These are phyloP conservation scores for Coemansia sp. DNA, from an alignment of 192 early-diverging fungal genomes.

Conservation along the genomic window DNA sequence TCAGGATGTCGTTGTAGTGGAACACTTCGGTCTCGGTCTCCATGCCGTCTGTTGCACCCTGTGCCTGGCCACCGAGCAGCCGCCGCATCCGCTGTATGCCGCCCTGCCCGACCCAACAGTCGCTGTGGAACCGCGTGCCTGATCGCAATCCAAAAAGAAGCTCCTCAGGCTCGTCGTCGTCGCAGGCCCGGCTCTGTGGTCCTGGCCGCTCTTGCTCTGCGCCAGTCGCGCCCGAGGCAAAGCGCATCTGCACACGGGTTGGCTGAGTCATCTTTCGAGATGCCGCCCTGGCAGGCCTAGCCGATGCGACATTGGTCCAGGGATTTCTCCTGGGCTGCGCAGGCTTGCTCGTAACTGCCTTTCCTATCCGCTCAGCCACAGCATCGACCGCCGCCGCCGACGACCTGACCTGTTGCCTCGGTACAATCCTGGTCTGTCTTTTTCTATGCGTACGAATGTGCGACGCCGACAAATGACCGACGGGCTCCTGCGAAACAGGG, in stretches of 20 bases:
- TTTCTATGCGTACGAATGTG: background rate
- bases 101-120: constrained; percentile 42
- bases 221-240: background rate
- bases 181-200: background rate
- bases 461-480: background rate
- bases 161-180: background rate
- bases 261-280: constrained; percentile 1
- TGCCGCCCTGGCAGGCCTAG: background rate
- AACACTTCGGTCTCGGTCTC: constrained; percentile 4
- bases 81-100: constrained; percentile 27
- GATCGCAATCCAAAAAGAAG: constrained; percentile 17
- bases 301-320: background rate
- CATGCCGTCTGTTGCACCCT: background rate
- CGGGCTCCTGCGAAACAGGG: background rate
- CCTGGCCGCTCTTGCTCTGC: background rate
- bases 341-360: background rate
- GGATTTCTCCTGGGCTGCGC: background rate
- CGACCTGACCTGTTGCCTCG: background rate
- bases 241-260: background rate
- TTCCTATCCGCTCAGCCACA: constrained; percentile 17
- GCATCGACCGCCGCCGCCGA: constrained; percentile 7
- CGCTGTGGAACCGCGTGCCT: constrained; percentile 34
- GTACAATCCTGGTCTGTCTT: constrained; percentile 31
- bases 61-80: constrained; percentile 2
- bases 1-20: constrained; percentile 29